A percentile compares a stretch with the other conserved stretches of the same genome.
phyloP scores from a whole-genome alignment of 805 yeast genomes.

The Sugiyamaella mastotermitis region DNA sequence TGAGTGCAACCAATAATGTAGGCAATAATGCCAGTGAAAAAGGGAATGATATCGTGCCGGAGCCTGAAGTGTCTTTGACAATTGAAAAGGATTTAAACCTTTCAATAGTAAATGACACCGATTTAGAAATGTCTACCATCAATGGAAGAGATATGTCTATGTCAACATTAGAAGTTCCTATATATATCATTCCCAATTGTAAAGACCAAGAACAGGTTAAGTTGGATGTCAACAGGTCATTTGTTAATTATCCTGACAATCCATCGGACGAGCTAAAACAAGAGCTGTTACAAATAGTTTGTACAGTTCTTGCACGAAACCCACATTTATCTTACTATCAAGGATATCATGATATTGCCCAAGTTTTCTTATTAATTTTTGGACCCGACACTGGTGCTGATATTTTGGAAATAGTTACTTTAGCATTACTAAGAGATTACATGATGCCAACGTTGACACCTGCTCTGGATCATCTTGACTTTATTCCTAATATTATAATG shows the following conservation, averaged over 20 bases:
- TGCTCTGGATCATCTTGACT: constrained; percentile 55
- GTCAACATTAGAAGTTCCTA: background rate
- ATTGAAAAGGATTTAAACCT: background rate
- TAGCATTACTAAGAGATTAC: constrained; percentile 70
- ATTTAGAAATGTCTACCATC: background rate
- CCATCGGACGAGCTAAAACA: constrained; percentile 31
- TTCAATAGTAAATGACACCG: background rate
- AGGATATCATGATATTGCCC: constrained; percentile 86
- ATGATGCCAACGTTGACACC: constrained; percentile 68
- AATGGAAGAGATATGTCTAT: background rate
- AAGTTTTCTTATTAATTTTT: constrained; percentile 55
- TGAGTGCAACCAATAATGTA: background rate
- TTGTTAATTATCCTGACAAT: constrained; percentile 37
- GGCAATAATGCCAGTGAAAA: background rate
- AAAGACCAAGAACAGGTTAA: constrained; percentile 72
- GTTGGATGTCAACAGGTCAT: constrained; percentile 73
- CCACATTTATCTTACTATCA: constrained; percentile 76
- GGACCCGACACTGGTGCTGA: constrained; percentile 19
- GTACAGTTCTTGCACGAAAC: constrained; percentile 50
- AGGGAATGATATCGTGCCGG: background rate
- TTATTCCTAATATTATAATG: constrained; percentile 59
- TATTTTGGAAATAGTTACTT: constrained; percentile 50
- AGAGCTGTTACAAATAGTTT: constrained; percentile 40
- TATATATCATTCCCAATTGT: constrained; percentile 36
- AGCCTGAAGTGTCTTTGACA: background rate